Base-by-base conservation (phyloP, 1,284 basidiomycete genomes). In the Cutaneotrichosporon mucoides region DNA sequence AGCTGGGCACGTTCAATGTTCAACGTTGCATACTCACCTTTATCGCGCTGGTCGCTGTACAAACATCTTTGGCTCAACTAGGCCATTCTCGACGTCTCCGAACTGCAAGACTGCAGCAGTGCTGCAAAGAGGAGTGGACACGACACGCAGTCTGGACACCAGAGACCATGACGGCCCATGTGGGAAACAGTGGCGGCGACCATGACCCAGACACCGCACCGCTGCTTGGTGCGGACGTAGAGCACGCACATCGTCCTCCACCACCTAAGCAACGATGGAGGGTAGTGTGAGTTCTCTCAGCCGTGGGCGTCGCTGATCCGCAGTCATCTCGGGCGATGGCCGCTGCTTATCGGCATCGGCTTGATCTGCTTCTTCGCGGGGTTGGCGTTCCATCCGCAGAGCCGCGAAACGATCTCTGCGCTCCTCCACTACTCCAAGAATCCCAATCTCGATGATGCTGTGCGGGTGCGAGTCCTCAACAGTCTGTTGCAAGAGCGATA, bases 401-500 rank as follows among this genome's bases (percentile, higher is more conserved):
- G 6, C 6, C 49, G 41, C 15, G 16, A 45, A 9, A 7, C 9
- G 1, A 42, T 40, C 13, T 45, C 38, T 24, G 16, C 40, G 12
- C 16, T 42, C 33, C 40, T 44, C 41, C 24, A 38, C 8, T 48
- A 48, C 46, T 6, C 34, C 4, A 6, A 10, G 33, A 48, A 36
- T 12, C 33, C 43, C 35, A 6, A 46, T 1, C 43, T 15, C 44
- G 44, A 46, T 16, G 34, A 33, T 4, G 43, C 53, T 9, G 44
- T 46, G 4, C 43, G 53, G 4, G 43, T 55, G 24, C 61, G 58
- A 10, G 56, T 58, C n/a, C 57, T 65, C 40, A 54, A 57, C 4
- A 13, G 38, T 2, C 55, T 60, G 3, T 24, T 65, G 9, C 16
- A 56, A 13, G 55, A 62, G 49, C 53, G 56, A 13, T 65, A 57